phyloP scores from a whole-genome alignment of 2,329 filamentous ascomycete species.

The Ceratocystis cacaofunesta region DNA sequence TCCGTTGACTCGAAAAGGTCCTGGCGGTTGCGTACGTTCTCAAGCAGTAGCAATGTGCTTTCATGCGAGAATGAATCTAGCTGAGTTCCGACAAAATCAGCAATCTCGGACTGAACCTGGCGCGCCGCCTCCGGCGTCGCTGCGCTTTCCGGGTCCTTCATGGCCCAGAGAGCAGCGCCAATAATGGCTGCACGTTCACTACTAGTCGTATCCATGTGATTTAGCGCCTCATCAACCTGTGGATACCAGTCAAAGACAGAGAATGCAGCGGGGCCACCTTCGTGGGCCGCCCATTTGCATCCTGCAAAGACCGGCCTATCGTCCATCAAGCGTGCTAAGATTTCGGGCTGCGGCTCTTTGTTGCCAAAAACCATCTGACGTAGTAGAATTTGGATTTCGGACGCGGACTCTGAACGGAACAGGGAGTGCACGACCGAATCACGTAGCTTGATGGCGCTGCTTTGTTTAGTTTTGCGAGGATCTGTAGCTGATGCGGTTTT shows the following conservation, averaged over 20 bases:
- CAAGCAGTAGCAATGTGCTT: neutral
- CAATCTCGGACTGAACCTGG: neutral
- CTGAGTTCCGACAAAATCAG: neutral
- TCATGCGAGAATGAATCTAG: neutral
- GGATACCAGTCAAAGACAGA: conserved; percentile 15
- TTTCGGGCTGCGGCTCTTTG: neutral
- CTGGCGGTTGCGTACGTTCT: neutral
- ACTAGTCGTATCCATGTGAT: neutral
- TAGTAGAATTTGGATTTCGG: neutral
- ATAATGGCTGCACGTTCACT: neutral
- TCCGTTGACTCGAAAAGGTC: neutral
- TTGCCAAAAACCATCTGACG: neutral
- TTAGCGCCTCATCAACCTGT: conserved; percentile 5
- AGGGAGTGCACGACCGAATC: conserved; percentile 6
- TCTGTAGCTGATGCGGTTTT: neutral
- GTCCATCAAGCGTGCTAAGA: neutral
- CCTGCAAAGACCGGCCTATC: neutral
- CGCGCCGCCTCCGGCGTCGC: neutral
- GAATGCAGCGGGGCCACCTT: conserved; percentile 6
- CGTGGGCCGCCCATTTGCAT: conserved; percentile 5
- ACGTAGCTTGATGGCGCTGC: conserved; percentile 11
- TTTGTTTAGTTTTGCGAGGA: conserved; percentile 11
- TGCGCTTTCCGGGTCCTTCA: neutral
- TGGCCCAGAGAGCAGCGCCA: neutral
- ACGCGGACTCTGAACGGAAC: neutral